Evolutionary conservation across 2,329 filamentous ascomycete species (phyloP), one percentile per base, ranked within the genome.

Genomic region (Aspergillus cejpii): DNA sequence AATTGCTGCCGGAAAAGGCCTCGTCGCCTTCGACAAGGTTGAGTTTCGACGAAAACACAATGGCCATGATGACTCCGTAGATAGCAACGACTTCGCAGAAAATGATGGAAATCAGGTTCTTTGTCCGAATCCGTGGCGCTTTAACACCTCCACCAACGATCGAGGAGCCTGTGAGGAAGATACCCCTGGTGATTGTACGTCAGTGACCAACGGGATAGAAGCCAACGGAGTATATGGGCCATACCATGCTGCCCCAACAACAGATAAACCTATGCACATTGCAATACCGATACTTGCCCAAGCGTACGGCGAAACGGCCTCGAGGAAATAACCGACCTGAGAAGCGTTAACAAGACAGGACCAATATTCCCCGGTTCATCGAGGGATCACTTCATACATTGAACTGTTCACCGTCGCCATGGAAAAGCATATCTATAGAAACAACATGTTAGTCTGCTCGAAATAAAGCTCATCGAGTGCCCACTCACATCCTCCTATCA

Each of bases 81-180:
- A 98, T 98, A 70, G 92, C 92, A 62, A 98, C 92, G 64, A 98
- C 92, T 74, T 98, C 92, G 76, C 92, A 98, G 74, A 98, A 98
- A 73, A 98, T 97, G 71, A 98, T 98, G 61, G 91, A 97, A 68
- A 98, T 97, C 64, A 98, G 73, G 77, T 98, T 98, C 83, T 98
- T 98, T 53, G 92, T 98, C 68, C 92, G 87, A 72, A 98, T 98
- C 60, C 92, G 85, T 28, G 94, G 94, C 37, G 92, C 91, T 70
- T 87, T 91, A 64, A 98, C 92, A 74, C 92, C 92, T 59, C 87
- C 92, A 63, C 94, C 94, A 56, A 98, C 80, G 67, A 98, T 98
- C 47, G 92, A 95, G 47, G 90, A 94, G 59, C 94, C 94, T 26
- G 92, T 98, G 58, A 97, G 92, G 74, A 98, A 92, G 69, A 98